A percentile compares a stretch with the other conserved stretches of the same genome.
phyloP scores from a whole-genome alignment of 2,329 filamentous ascomycete genomes.

The Torrubiella hemipterigena region DNA sequence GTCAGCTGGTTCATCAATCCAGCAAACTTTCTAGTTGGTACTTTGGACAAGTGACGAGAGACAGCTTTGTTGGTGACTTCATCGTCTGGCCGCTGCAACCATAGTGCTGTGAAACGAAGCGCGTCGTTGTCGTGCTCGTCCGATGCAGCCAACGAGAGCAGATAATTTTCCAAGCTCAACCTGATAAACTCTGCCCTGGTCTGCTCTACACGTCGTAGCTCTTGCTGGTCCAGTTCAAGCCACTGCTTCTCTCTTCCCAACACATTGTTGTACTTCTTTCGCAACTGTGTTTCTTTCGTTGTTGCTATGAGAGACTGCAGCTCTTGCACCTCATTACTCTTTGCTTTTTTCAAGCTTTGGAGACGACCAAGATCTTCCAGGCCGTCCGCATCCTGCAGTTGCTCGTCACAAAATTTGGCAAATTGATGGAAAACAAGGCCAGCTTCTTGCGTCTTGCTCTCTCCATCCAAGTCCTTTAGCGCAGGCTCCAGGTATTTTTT shows the following conservation, averaged over 20 bases:
- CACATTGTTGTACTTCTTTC: conserved; percentile 44
- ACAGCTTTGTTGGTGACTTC: conserved; percentile 69
- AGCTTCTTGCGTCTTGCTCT: conserved; percentile 57
- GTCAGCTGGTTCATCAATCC: conserved; percentile 90
- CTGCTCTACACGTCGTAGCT: conserved; percentile 66
- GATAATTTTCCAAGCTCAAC: conserved; percentile 84
- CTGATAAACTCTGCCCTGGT: conserved; percentile 75
- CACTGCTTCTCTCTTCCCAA: conserved; percentile 69
- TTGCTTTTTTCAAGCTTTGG: conserved; percentile 66
- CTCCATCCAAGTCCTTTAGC: conserved; percentile 64
- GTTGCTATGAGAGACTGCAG: conserved; percentile 48
- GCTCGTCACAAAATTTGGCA: conserved; percentile 87
- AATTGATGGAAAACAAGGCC: conserved; percentile 91
- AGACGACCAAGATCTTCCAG: conserved; percentile 76
- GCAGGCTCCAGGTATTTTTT: conserved; percentile 76
- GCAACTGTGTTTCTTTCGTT: conserved; percentile 40
- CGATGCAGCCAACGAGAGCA: conserved; percentile 71
- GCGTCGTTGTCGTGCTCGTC: conserved; percentile 85
- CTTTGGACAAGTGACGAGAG: conserved; percentile 52
- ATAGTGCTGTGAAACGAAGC: conserved; percentile 83
- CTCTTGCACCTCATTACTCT: conserved; percentile 67
- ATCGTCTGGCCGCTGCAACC: conserved; percentile 78
- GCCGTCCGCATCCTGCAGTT: conserved; percentile 76
- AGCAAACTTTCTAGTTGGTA: conserved; percentile 87
- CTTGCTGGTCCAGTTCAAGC: conserved; percentile 81